Conservation (phyloP, 2,329 filamentous ascomycete genomes). For the Pyricularia sp. region DNA sequence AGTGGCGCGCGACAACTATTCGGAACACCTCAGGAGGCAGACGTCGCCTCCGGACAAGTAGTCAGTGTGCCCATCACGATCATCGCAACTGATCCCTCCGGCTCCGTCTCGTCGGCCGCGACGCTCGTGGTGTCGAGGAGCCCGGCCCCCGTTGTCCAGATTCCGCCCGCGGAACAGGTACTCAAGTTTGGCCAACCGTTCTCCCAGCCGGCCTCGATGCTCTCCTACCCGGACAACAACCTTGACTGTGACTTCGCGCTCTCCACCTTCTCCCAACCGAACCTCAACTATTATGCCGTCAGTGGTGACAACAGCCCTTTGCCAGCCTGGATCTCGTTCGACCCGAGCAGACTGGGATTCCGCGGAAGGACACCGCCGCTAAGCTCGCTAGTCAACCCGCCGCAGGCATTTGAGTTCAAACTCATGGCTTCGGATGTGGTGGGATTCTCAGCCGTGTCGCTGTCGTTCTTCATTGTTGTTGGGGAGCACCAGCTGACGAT, state of each 20-base stretch:
- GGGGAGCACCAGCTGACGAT: constrained; percentile 62
- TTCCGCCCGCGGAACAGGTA: constrained; percentile 50
- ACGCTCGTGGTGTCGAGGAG: constrained; percentile 62
- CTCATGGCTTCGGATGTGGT: constrained; percentile 70
- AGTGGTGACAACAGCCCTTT: constrained; percentile 71
- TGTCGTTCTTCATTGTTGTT: constrained; percentile 63
- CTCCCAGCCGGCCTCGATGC: constrained; percentile 50
- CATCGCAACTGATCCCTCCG: constrained; percentile 58
- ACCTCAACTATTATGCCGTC: constrained; percentile 66
- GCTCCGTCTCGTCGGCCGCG: constrained; percentile 53
- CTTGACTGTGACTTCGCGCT: constrained; percentile 45
- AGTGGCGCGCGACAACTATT: constrained; percentile 53
- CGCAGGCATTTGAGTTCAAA: constrained; percentile 62
- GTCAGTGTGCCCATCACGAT: constrained; percentile 56
- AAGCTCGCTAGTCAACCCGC: constrained; percentile 52
- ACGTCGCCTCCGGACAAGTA: constrained; percentile 37
- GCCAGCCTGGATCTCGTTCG: constrained; percentile 77
- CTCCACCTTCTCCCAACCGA: constrained; percentile 53
- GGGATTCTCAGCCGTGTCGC: constrained; percentile 61
- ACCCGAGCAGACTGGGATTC: constrained; percentile 54
- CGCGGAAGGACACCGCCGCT: constrained; percentile 60
- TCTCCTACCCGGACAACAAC: constrained; percentile 40
- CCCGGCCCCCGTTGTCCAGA: constrained; percentile 40
- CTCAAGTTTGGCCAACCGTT: constrained; percentile 41
- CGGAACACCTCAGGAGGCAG: constrained; percentile 54